These are phyloP conservation scores for Raddia guianensis DNA, from an alignment of 176 grass and related monocot species.

Conservation along the genomic window DNA sequence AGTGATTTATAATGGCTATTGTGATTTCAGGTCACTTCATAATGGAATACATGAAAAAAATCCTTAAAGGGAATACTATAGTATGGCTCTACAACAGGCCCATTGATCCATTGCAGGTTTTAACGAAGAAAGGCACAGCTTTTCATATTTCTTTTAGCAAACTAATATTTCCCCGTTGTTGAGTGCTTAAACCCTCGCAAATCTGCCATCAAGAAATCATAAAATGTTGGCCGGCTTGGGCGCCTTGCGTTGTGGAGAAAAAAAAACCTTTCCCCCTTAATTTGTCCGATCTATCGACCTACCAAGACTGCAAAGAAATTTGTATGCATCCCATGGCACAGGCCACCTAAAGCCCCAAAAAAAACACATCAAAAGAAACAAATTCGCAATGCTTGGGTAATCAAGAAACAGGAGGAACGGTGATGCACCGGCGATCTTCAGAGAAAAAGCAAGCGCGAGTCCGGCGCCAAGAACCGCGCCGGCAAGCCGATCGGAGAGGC, in stretches of 20 bases:
- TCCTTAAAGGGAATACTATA: too few relatives aligned
- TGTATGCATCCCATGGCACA: neutral
- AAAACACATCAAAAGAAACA: neutral
- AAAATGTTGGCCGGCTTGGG: neutral
- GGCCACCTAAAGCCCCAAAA: neutral
- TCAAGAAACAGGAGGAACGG: neutral
- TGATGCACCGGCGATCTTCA: neutral
- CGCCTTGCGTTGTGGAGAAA: neutral
- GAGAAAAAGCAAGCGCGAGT: neutral
- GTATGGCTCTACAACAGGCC: neutral
- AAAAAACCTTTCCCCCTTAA: neutral
- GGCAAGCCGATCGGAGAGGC: neutral
- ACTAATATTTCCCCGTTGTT: neutral
- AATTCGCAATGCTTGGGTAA: conserved; percentile 6
- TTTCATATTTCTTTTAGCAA: neutral
- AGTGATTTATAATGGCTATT: too few relatives aligned
- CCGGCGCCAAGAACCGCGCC: neutral
- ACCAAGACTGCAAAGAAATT: neutral
- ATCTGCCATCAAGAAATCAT: conserved; percentile 2
- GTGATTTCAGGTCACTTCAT: too few relatives aligned
- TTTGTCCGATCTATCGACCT: neutral
- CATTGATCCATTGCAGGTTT: conserved; percentile 5
- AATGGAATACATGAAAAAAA: too few relatives aligned
- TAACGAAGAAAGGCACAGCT: neutral
- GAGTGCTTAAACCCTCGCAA: neutral